A percentile compares a stretch with the other conserved stretches of the same genome.
phyloP scores from a whole-genome alignment of 768 basidiomycete species.

The Pleurotus tuoliensis region DNA sequence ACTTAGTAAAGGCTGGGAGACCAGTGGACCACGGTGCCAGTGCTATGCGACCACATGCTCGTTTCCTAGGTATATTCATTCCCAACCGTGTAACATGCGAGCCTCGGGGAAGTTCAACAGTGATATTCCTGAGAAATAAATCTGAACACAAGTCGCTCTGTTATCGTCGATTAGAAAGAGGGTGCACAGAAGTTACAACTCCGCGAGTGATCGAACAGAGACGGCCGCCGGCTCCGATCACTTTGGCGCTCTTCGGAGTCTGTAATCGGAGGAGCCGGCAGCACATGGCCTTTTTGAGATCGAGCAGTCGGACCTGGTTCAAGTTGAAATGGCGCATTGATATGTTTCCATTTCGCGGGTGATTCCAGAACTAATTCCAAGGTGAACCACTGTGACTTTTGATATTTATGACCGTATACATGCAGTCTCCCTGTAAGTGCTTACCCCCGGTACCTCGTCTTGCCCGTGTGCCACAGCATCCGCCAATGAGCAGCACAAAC shows the following conservation, averaged over 20 bases:
- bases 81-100: not conserved
- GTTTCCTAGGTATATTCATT: too few relatives aligned
- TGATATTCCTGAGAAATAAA: not conserved
- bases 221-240: constrained; percentile 8
- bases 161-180: constrained; percentile 4
- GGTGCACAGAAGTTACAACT: not conserved
- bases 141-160: not conserved
- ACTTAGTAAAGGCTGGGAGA: too few relatives aligned
- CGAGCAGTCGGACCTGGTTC: constrained; percentile 5
- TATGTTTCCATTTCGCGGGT: constrained; percentile 9
- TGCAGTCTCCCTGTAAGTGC: constrained; percentile 6
- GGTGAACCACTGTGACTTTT: not conserved
- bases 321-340: constrained; percentile 8
- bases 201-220: constrained; percentile 3
- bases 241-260: not conserved
- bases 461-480: constrained; percentile 6
- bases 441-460: constrained; percentile 5
- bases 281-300: constrained; percentile 3
- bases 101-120: not conserved
- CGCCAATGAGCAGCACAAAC: constrained; percentile 9
- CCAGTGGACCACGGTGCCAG: too few relatives aligned
- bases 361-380: constrained; percentile 7
- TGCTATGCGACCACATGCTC: too few relatives aligned
- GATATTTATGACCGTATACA: constrained; percentile 6
- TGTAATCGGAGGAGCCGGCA: constrained; percentile 7